Base-by-base conservation (phyloP, 352 stramenopile species). In the Pythium aphanidermatum region DNA sequence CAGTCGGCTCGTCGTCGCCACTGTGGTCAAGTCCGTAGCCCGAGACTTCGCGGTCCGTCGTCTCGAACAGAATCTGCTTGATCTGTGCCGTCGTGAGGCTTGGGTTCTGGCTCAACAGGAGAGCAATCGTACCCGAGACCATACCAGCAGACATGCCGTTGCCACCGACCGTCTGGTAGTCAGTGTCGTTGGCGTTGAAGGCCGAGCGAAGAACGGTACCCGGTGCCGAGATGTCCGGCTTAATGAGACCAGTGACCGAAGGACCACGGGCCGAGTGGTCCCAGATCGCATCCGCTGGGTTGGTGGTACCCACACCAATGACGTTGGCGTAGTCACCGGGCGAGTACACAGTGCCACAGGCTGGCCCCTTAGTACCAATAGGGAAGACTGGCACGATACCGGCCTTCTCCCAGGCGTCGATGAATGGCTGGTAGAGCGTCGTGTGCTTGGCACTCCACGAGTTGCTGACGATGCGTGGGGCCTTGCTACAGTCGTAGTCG, bases 61-160 rank as follows among this genome's bases (percentile, higher is more conserved):
- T 43, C 13, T 12, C 26, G 5, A 33, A 43, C 20, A 51, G 31
- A 20, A 28, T 10, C 21, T 21, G 28, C 12, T 19, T 12, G 19
- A 55, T 31, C 17, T 60, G 14, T 13, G 62, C 41, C 19, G 21
- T 37, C 30, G 38, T 37, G 28, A 46, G 34, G 10, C 27, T 29
- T 29, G 52, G 54, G 13, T 66, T 40, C 14, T 41, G 48, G 23
- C 29, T 60, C 16, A 65, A 34, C 19, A 63, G 17, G 4, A 70
- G 33, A 8, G 56, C 60, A 21, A 64, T 36, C 17, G 41, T 50
- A 14, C 55, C 60, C 16, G 55, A 27, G 8, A 60, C 51, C 21
- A 66, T 55, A 6, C 56, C 56, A 11, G 60, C 48, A 10, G 60
- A 55, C 58, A 67, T 66, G 20, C 28, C 47, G 11, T 55, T 70